Percentiles rank a stretch among this genome's conserved stretches.
phyloP scores from a whole-genome alignment of 129 eudicot genomes.

The Silybum marianum region DNA sequence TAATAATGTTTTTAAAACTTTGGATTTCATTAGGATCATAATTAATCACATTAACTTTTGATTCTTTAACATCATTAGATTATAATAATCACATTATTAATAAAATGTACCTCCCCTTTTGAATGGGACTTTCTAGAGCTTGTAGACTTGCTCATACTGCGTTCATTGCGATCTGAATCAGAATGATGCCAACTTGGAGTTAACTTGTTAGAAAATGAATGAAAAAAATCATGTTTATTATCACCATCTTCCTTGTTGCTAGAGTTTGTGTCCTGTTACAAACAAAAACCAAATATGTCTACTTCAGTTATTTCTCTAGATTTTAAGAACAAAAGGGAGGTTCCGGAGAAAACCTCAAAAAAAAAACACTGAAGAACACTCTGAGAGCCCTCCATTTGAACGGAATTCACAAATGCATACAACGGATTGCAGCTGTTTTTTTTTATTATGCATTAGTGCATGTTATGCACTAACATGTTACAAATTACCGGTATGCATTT shows the following conservation, averaged over 20 bases:
- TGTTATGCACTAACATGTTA: no score
- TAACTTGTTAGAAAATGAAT: conserved; percentile 28
- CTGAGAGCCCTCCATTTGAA: no score
- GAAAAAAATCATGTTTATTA: conserved; percentile 25
- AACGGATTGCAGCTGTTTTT: no score
- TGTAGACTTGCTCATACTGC: conserved; percentile 37
- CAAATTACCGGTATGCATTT: no score
- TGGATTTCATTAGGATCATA: no score
- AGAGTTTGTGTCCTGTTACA: conserved; percentile 35
- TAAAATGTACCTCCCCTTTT: conserved; percentile 58
- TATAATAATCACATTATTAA: no score
- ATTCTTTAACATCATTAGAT: neutral
- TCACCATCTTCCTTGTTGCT: conserved; percentile 50
- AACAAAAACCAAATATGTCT: neutral
- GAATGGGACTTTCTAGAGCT: conserved; percentile 51
- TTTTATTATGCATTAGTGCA: no score
- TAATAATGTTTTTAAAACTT: no score
- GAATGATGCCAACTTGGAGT: conserved; percentile 31
- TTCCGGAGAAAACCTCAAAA: no score
- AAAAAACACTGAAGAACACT: no score
- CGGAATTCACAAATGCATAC: no score
- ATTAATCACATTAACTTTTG: no score
- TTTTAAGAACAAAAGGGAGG: neutral
- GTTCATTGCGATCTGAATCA: conserved; percentile 39
- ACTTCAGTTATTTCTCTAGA: neutral